Evolutionary conservation across 1,284 basidiomycete species (phyloP).

Genomic region (Papiliotrema flavescens): DNA sequence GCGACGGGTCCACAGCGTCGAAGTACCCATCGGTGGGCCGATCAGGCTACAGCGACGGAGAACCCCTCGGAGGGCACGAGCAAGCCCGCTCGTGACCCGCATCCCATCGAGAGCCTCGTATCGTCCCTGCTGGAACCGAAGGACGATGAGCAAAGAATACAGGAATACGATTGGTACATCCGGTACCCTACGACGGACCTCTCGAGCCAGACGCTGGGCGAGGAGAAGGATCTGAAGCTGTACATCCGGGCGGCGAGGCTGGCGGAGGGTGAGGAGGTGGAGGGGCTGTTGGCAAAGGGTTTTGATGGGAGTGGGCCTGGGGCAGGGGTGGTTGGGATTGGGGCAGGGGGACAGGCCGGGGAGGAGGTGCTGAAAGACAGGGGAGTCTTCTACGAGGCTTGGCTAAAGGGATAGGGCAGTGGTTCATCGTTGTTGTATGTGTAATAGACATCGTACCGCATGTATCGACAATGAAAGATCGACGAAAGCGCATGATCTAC

Average conservation of each 20-base stretch:
- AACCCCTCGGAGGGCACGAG: neutral
- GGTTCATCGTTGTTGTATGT: neutral
- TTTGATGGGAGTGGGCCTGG: neutral
- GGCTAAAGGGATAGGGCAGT: conserved; percentile 12
- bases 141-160: conserved; percentile 52
- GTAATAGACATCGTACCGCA: neutral
- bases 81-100: conserved; percentile 45
- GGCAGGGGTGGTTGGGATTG: neutral
- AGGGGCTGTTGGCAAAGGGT: conserved; percentile 4
- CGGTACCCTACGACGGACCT: conserved; percentile 49
- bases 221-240: conserved; percentile 50
- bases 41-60: conserved; percentile 4
- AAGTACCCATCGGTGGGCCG: conserved; percentile 39
- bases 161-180: conserved; percentile 71
- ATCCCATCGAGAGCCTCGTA: conserved; percentile 64
- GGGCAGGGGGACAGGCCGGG: neutral
- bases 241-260: conserved; percentile 45
- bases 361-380: conserved; percentile 18
- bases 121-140: conserved; percentile 61
- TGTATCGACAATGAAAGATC: too few relatives aligned
- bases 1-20: conserved; percentile 6
- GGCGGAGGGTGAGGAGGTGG: conserved; percentile 36
- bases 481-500: too few relatives aligned
- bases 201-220: conserved; percentile 35
- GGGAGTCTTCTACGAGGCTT: conserved; percentile 26